Percentiles rank a stretch among this genome's conserved stretches.
Conservation (phyloP, 768 basidiomycete species). For the Lactarius deliciosus region DNA sequence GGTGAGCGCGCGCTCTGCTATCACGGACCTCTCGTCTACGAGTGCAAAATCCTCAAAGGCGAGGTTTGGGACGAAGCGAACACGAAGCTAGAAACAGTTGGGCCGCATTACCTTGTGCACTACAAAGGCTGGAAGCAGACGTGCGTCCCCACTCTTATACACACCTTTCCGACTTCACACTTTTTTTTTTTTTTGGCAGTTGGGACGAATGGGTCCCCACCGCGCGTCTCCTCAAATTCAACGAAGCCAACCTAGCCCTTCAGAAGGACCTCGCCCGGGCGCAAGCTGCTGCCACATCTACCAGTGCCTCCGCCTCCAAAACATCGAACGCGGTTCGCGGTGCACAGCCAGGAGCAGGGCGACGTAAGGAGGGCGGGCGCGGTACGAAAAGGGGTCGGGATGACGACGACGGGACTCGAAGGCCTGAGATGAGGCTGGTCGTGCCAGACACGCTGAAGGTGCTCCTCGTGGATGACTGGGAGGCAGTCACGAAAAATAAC, state of each 20-base stretch:
- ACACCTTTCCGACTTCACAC: neutral
- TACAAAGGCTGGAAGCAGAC: slow-evolving; percentile 99
- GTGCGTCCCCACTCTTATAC: slow-evolving; percentile 45
- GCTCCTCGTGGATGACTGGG: slow-evolving; percentile 96
- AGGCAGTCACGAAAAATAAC: slow-evolving; percentile 91
- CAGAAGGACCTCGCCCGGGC: slow-evolving; percentile 67
- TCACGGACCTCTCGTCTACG: slow-evolving; percentile 94
- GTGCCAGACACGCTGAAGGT: slow-evolving; percentile 91
- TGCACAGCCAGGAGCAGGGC: slow-evolving; percentile 28
- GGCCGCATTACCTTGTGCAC: slow-evolving; percentile 91
- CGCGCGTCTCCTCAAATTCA: slow-evolving; percentile 76
- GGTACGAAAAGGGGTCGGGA: slow-evolving; percentile 74
- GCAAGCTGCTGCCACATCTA: slow-evolving; percentile 42
- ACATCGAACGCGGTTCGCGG: slow-evolving; percentile 31
- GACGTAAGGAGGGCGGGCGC: slow-evolving; percentile 59
- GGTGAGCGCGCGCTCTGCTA: slow-evolving; percentile 86
- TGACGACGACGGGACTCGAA: slow-evolving; percentile 76
- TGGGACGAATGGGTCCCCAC: slow-evolving; percentile 98
- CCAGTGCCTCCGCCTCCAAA: slow-evolving; percentile 38
- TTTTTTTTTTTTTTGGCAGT: slow-evolving; percentile 41
- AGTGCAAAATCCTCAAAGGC: slow-evolving; percentile 82
- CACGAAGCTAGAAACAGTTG: slow-evolving; percentile 57
- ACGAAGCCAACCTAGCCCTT: slow-evolving; percentile 72
- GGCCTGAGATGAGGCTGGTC: slow-evolving; percentile 86
- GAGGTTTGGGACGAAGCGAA: slow-evolving; percentile 65